Evolutionary conservation across 805 yeast species (phyloP).

Genomic region (Candida chauliodis): DNA sequence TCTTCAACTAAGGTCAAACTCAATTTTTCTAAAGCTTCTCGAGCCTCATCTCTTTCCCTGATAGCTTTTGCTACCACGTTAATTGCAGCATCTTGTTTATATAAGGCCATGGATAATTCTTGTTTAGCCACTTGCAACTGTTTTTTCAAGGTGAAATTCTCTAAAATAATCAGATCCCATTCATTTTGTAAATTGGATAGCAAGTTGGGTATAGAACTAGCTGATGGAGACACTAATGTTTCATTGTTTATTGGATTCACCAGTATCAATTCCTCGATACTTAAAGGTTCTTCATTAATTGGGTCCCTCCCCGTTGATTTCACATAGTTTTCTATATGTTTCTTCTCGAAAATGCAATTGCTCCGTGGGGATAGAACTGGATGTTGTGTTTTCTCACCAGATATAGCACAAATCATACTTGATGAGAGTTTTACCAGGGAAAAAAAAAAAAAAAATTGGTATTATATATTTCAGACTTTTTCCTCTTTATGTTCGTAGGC

Average conservation of each 20-base stretch:
- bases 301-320: conserved; percentile 73
- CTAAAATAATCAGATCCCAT: conserved; percentile 85
- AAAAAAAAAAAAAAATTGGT: background rate
- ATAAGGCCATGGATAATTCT: conserved; percentile 73
- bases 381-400: conserved; percentile 65
- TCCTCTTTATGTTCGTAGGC: conserved; percentile 21
- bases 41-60: conserved; percentile 74
- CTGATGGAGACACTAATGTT: conserved; percentile 35
- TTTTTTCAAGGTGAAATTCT: conserved; percentile 71
- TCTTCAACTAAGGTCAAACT: conserved; percentile 33
- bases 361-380: conserved; percentile 79
- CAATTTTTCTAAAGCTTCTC: conserved; percentile 57
- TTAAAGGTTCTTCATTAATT: conserved; percentile 58
- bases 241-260: conserved; percentile 16
- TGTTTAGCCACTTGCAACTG: conserved; percentile 63
- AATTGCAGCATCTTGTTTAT: conserved; percentile 87
- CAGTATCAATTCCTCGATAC: conserved; percentile 54
- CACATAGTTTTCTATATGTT: conserved; percentile 58
- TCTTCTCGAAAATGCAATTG: conserved; percentile 65
- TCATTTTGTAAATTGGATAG: conserved; percentile 77
- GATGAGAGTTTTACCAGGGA: no score
- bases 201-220: conserved; percentile 71
- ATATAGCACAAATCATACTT: conserved; percentile 30
- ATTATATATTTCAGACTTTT: background rate
- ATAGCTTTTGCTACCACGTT: conserved; percentile 75